Base-by-base conservation (phyloP, 2,329 filamentous ascomycete genomes). In the Lachnellula subtilissima region DNA sequence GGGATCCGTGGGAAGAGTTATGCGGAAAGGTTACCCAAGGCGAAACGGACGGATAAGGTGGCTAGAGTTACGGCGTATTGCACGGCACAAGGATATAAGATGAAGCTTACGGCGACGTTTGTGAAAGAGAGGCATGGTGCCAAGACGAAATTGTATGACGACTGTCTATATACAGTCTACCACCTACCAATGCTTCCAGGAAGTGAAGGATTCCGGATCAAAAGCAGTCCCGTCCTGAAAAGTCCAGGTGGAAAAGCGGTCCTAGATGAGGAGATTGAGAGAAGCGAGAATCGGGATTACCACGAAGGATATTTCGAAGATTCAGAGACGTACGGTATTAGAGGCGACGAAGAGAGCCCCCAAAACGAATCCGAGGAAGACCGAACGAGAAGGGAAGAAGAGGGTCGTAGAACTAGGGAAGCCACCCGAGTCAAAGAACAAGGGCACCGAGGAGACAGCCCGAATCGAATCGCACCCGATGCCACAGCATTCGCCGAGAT, bases 111-210 rank as follows among this genome's bases (percentile, higher is more conserved):
- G n/a, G 91, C 92, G 14, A 84, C 89, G 36, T 99, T 99, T 70
- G 78, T 97, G 59, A 87, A 89, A 65, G 89, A 89, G 61, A 87
- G 87, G 67, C 94, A 99, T 74, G 86, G 88, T 35, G 93, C 92
- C 1, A 88, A 91, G 73, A 96, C 93, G 14, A 99, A 99, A 74
- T 79, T 97, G 5, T 99, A 99, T 73, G 94, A 99, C 71, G 94
- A 99, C 72, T 99, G 94, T 69, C 77, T 99, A 23, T 99, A 99
- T 70, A 90, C 87, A 25, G 93, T 96, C 48, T 99, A 99, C 72
- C 92, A 97, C 69, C 76, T 97, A 32, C 94, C 94, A 5, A 76
- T 99, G 15, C 78, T 97, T 53, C 88, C 90, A 2, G 94, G 93
- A 1, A 84, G 79, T 48, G 91, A 96, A 49, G 93, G 94, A 1